These are phyloP conservation scores for Sarocladiaceae sp. DNA, from an alignment of 2,329 filamentous ascomycete species.

Conservation along the genomic window DNA sequence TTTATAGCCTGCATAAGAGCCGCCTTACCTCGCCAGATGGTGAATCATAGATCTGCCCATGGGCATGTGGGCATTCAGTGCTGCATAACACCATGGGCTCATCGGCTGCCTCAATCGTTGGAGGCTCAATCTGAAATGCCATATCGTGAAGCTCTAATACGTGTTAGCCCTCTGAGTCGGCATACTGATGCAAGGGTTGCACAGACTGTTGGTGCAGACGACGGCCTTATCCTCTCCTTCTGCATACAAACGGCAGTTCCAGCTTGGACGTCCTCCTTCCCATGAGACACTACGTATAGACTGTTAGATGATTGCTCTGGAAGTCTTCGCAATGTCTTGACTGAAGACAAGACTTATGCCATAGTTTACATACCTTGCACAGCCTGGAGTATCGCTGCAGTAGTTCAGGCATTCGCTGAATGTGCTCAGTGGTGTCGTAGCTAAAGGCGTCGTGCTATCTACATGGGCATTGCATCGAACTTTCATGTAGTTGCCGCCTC, in stretches of 20 bases:
- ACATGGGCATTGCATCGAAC: constrained; percentile 2
- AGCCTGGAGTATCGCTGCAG: not conserved
- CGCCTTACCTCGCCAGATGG: not conserved
- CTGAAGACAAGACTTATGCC: too few relatives aligned
- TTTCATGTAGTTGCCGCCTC: not conserved
- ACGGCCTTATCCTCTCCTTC: constrained; percentile 2
- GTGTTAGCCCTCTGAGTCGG: not conserved
- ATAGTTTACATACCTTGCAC: not conserved
- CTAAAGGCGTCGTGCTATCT: not conserved
- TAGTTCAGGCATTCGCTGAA: constrained; percentile 1
- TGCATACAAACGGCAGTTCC: not conserved
- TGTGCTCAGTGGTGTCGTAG: not conserved
- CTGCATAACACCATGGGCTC: not conserved
- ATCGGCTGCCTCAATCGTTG: not conserved
- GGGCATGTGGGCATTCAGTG: constrained; percentile 2
- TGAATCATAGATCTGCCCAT: constrained; percentile 1
- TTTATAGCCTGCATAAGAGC: not conserved
- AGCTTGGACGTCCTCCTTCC: not conserved
- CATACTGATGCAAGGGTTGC: not conserved
- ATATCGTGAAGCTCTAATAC: not conserved
- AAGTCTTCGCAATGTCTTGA: too few relatives aligned
- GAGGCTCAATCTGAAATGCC: not conserved
- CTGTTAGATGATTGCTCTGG: too few relatives aligned
- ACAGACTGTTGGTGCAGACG: not conserved
- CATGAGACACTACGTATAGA: not conserved